Base-by-base conservation (phyloP, 257 asterid genomes). In the Sherardia arvensis region DNA sequence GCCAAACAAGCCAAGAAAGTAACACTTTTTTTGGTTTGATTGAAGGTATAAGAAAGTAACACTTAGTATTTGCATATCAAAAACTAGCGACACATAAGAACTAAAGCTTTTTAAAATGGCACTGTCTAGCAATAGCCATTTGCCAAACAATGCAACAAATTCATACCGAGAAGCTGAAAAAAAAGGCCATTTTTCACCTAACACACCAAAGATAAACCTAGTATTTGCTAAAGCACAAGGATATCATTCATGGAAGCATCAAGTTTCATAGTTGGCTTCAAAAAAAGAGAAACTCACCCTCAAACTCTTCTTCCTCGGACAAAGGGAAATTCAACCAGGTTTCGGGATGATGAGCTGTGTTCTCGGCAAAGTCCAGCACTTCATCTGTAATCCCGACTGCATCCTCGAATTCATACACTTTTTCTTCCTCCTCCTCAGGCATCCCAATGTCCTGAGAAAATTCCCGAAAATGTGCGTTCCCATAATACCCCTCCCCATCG, bases 321-420 rank as follows among this genome's bases (percentile, higher is more conserved):
- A 87, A 75, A 0, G 99, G 97, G 71, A 90, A 93, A 84, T 93
- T 97, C 85, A 93, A 74, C 99, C 97, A 93, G 33, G 99, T 93
- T 84, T 93, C 99, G 0, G 99, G 97, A 77, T 93, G 99, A 84
- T 85, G 99, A 26, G 96, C 99, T 48, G 91, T 90, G 69, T 93
- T 85, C 76, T 66, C 85, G 11, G 96, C 95, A 28, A 93, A 93
- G 36, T 89, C 83, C 88, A 90, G 66, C 2, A 74, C 90, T 77
- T 93, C 99, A 69, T 84, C 97, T 2, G 95, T 93, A 60, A 93
- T 78, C 68, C 99, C 99, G 49, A 84, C 80, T 5, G 88, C 99
- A 26, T 74, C 83, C 55, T 59, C 87, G 5, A 79, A 40, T 9
- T 58, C 23, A 34, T 72, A 71, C 62, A 64, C 80, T 45, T 80